These are phyloP conservation scores for Zygoascus flipseniorum DNA, from an alignment of 805 yeast genomes.

Conservation along the genomic window DNA sequence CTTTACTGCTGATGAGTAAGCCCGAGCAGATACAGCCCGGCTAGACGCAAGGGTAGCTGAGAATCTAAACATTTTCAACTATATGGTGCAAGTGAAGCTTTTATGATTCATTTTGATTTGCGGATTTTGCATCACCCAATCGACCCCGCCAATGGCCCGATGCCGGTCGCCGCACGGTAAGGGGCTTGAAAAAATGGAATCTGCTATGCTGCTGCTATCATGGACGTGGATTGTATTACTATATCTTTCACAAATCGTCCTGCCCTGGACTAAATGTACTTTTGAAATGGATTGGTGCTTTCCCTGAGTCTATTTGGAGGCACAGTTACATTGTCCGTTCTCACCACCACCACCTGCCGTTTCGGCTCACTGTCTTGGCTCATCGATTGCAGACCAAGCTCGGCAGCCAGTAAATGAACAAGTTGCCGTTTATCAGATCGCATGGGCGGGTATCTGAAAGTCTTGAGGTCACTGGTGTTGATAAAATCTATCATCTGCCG, in stretches of 20 bases:
- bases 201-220: no score
- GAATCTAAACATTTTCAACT: not conserved
- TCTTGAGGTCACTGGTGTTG: constrained; percentile 27
- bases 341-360: constrained; percentile 57
- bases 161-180: not conserved
- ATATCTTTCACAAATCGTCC: no score
- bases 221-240: no score
- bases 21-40: not conserved
- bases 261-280: not conserved
- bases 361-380: constrained; percentile 79
- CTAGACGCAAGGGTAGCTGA: not conserved
- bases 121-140: not conserved
- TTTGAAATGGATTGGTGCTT: not conserved
- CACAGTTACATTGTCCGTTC: constrained; percentile 24
- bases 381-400: constrained; percentile 53
- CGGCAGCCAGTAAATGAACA: constrained; percentile 56
- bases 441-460: constrained; percentile 69
- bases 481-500: constrained; percentile 42
- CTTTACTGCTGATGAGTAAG: constrained; percentile 14
- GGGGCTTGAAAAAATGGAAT: no score
- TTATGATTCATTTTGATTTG: not conserved
- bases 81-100: not conserved
- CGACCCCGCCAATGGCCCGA: not conserved
- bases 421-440: constrained; percentile 57
- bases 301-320: constrained; percentile 30